A percentile compares a stretch with the other conserved stretches of the same genome.
Conservation (phyloP, 768 basidiomycete genomes). For the Cubamyces sp. region DNA sequence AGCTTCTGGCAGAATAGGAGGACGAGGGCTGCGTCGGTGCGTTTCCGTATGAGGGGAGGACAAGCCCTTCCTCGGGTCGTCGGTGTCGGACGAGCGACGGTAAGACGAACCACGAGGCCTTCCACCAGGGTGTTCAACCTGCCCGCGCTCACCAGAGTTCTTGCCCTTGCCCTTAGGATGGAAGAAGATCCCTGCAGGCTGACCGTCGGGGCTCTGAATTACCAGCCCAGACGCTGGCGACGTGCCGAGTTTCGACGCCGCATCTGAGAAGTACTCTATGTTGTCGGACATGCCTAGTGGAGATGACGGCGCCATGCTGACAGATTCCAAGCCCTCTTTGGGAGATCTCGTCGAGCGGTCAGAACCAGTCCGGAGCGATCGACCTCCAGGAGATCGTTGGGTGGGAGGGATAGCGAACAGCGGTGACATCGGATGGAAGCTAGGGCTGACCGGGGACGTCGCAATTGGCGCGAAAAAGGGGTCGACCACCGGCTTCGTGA, state of each 20-base stretch:
- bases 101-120: constrained; percentile 20
- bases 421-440: constrained; percentile 49
- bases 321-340: constrained; percentile 46
- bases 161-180: constrained; percentile 57
- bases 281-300: constrained; percentile 71
- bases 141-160: constrained; percentile 34
- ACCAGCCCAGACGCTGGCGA: constrained; percentile 86
- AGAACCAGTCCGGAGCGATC: constrained; percentile 61
- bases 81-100: constrained; percentile 26
- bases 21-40: constrained; percentile 20
- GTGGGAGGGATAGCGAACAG: constrained; percentile 42
- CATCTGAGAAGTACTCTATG: constrained; percentile 74
- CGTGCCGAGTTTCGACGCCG: constrained; percentile 70
- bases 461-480: constrained; percentile 95
- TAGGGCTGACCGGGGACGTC: constrained; percentile 85
- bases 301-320: constrained; percentile 59
- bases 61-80: constrained; percentile 12
- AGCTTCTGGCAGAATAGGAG: neutral
- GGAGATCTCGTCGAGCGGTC: constrained; percentile 64
- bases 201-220: constrained; percentile 91
- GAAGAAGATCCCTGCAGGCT: constrained; percentile 95
- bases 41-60: neutral
- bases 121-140: constrained; percentile 1
- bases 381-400: constrained; percentile 48
- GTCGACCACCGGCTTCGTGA: constrained; percentile 85